A percentile compares a stretch with the other conserved stretches of the same genome.
Evolutionary conservation across 108 stramenopile genomes (phyloP).

Genomic region (Nitzschia sp.): DNA sequence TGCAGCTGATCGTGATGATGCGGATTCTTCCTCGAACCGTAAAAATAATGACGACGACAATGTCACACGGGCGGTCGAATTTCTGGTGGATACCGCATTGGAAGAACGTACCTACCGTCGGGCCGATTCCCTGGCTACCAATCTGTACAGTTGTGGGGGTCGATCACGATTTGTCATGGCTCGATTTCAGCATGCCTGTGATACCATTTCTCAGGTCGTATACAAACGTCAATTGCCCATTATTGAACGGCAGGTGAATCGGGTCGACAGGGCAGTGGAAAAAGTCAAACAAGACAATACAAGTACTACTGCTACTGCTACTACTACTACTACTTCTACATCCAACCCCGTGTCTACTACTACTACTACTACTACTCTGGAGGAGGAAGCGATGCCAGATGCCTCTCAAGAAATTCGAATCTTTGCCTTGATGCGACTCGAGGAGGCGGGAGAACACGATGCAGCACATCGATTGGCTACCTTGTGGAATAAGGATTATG

Average conservation of each 20-base stretch:
- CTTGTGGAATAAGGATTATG: slow-evolving; percentile 56
- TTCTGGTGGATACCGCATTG: slow-evolving; percentile 63
- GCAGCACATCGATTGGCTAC: slow-evolving; percentile 56
- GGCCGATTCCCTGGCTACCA: slow-evolving; percentile 66
- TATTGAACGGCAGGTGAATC: slow-evolving; percentile 69
- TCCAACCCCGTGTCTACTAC: neutral
- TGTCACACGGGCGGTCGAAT: slow-evolving; percentile 35
- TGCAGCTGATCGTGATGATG: slow-evolving; percentile 22
- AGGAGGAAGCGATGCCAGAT: neutral
- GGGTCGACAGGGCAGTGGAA: slow-evolving; percentile 58
- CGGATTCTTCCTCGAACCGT: neutral
- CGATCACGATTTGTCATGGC: slow-evolving; percentile 66
- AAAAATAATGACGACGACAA: neutral
- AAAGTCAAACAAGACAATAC: slow-evolving; percentile 25
- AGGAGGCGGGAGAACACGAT: slow-evolving; percentile 44
- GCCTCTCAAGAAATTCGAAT: slow-evolving; percentile 47
- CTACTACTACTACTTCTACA: too few species aligned
- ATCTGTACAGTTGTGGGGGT: slow-evolving; percentile 57
- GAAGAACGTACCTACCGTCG: slow-evolving; percentile 57
- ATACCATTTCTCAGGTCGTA: slow-evolving; percentile 67
- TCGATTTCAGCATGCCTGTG: slow-evolving; percentile 67
- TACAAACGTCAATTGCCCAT: slow-evolving; percentile 51
- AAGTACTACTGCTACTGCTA: neutral
- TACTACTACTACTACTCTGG: neutral
- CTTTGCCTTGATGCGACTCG: slow-evolving; percentile 50